Conservation (phyloP, 306 rosid genomes). For the Malus asiatica region DNA sequence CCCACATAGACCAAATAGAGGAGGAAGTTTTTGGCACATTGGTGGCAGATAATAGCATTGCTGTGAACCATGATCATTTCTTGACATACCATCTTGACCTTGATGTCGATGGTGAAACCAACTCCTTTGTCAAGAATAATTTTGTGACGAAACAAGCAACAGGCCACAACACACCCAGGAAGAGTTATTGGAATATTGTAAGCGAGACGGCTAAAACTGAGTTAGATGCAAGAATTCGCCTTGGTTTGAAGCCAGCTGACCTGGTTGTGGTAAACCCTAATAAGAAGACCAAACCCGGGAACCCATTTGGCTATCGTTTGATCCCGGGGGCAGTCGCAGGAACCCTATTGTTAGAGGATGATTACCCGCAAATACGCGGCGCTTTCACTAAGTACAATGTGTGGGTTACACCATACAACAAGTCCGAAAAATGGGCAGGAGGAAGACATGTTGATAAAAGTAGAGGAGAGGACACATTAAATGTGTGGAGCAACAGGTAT, state of each 20-base stretch:
- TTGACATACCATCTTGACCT: constrained; percentile 46
- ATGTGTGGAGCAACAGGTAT: constrained; percentile 32
- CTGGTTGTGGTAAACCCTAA: constrained; percentile 44
- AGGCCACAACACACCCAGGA: constrained; percentile 34
- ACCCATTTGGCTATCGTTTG: constrained; percentile 40
- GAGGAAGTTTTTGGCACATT: constrained; percentile 38
- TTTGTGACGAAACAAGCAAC: constrained; percentile 28
- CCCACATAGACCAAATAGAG: constrained; percentile 30
- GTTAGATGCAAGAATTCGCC: constrained; percentile 29
- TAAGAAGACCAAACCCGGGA: constrained; percentile 35
- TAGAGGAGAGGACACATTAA: constrained; percentile 47
- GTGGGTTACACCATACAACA: constrained; percentile 49
- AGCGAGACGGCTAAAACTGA: constrained; percentile 22
- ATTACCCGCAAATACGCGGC: constrained; percentile 51
- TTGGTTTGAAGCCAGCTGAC: constrained; percentile 31
- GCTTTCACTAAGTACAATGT: constrained; percentile 45
- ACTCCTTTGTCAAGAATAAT: constrained; percentile 43
- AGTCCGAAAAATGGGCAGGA: constrained; percentile 50
- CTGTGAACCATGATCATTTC: constrained; percentile 57
- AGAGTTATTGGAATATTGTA: constrained; percentile 43
- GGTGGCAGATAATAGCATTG: constrained; percentile 41
- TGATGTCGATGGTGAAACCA: constrained; percentile 43
- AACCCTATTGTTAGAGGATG: constrained; percentile 36
- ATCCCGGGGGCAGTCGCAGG: constrained; percentile 21
- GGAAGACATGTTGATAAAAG: constrained; percentile 35